phyloP scores from a whole-genome alignment of 2,329 filamentous ascomycete species.

The Calonectria montana region DNA sequence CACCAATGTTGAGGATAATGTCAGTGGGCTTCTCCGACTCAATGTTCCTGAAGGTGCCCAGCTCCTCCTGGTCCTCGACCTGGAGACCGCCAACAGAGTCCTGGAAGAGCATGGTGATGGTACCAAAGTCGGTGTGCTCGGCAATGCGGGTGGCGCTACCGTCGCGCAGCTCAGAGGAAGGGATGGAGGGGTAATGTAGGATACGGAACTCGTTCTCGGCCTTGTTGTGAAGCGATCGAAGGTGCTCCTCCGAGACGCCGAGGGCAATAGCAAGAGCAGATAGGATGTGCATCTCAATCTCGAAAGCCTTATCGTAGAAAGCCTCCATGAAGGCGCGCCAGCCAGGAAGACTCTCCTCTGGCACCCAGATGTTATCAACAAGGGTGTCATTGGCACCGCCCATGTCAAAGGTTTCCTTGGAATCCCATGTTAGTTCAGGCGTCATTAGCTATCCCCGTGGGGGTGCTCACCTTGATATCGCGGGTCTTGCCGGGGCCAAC shows the following conservation, averaged over 20 bases:
- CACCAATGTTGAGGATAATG: slow-evolving; percentile 54
- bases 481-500: slow-evolving; percentile 69
- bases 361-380: slow-evolving; percentile 44
- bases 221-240: slow-evolving; percentile 70
- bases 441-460: background rate
- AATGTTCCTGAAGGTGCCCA: slow-evolving; percentile 40
- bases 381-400: slow-evolving; percentile 47
- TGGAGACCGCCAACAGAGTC: slow-evolving; percentile 44
- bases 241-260: slow-evolving; percentile 74
- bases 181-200: slow-evolving; percentile 61
- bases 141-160: slow-evolving; percentile 44
- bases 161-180: slow-evolving; percentile 42
- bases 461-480: slow-evolving; percentile 41
- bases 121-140: slow-evolving; percentile 49
- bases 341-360: slow-evolving; percentile 37
- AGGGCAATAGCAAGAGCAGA: slow-evolving; percentile 80
- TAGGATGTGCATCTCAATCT: slow-evolving; percentile 79
- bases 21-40: slow-evolving; percentile 38
- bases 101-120: slow-evolving; percentile 47
- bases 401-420: slow-evolving; percentile 54
- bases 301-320: slow-evolving; percentile 78
- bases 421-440: slow-evolving; percentile 34
- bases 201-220: slow-evolving; percentile 70
- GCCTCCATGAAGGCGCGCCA: slow-evolving; percentile 50
- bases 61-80: slow-evolving; percentile 41